phyloP scores from a whole-genome alignment of 2,329 filamentous ascomycete genomes.

The Penicillium nordicum region DNA sequence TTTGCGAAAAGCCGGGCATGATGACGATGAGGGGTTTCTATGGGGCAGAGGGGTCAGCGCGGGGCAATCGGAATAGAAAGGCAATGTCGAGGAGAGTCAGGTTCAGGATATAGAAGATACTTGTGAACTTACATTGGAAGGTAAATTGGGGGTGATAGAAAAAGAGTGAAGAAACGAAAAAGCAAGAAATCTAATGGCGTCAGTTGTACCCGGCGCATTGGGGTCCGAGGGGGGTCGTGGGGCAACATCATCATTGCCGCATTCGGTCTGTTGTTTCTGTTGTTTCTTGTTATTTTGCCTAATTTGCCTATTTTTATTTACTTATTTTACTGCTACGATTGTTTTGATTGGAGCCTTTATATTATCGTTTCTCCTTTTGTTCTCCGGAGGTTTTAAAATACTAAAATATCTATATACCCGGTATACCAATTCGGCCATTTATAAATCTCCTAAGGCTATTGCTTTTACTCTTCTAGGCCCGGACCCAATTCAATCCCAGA shows the following conservation, averaged over 20 bases:
- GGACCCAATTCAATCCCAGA: background rate
- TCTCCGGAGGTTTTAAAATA: background rate
- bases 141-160: slow-evolving; percentile 11
- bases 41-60: slow-evolving; percentile 24
- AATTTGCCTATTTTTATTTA: background rate
- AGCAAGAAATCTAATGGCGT: slow-evolving; percentile 19
- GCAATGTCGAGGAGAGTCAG: background rate
- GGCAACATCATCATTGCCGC: slow-evolving; percentile 30
- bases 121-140: background rate
- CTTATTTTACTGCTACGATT: background rate
- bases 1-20: slow-evolving; percentile 58
- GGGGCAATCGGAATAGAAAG: slow-evolving; percentile 17
- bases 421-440: background rate
- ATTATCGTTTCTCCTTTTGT: background rate
- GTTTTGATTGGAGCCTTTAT: background rate
- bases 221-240: slow-evolving; percentile 32
- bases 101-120: background rate
- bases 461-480: slow-evolving; percentile 3
- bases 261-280: slow-evolving; percentile 10
- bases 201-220: slow-evolving; percentile 24
- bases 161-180: slow-evolving; percentile 8
- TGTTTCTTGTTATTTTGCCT: background rate
- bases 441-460: background rate
- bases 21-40: slow-evolving; percentile 20
- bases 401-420: background rate